phyloP scores from a whole-genome alignment of 805 yeast species.

The Scheffersomyces coipomensis region DNA sequence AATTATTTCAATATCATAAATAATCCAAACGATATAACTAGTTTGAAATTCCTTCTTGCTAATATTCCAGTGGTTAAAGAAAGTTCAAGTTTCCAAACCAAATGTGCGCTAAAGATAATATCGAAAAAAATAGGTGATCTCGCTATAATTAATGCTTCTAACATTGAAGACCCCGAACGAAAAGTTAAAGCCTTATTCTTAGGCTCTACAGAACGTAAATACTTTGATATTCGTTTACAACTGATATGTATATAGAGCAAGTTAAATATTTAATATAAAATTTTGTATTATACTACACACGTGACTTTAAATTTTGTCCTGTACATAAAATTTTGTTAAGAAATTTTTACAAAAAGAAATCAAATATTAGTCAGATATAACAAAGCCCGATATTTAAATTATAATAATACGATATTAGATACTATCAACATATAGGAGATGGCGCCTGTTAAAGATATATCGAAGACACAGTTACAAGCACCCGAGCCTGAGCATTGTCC shows the following conservation, averaged over 20 bases:
- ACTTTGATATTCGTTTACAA: conserved; percentile 20
- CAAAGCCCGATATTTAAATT: too few relatives aligned
- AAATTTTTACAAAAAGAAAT: too few relatives aligned
- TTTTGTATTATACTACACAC: too few relatives aligned
- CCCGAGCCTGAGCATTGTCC: conserved; percentile 98
- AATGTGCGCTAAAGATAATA: conserved; percentile 55
- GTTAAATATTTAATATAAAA: too few relatives aligned
- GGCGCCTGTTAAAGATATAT: conserved; percentile 21
- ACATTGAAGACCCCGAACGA: not conserved
- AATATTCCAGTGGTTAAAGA: conserved; percentile 42
- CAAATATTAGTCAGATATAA: too few relatives aligned
- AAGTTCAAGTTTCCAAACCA: conserved; percentile 26
- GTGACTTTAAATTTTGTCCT: too few relatives aligned
- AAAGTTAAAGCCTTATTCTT: not conserved
- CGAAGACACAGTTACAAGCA: conserved; percentile 35
- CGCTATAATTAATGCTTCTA: conserved; percentile 16
- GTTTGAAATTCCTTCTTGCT: conserved; percentile 41
- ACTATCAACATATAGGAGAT: too few relatives aligned
- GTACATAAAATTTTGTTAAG: too few relatives aligned
- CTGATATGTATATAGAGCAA: not conserved
- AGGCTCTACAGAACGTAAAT: conserved; percentile 31
- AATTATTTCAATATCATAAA: conserved; percentile 40
- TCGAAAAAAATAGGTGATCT: conserved; percentile 46
- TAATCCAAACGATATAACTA: conserved; percentile 8
- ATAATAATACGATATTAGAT: too few relatives aligned